Evolutionary conservation across 2,329 filamentous ascomycete species (phyloP).

Genomic region (Neopestalotiopsis sp.): DNA sequence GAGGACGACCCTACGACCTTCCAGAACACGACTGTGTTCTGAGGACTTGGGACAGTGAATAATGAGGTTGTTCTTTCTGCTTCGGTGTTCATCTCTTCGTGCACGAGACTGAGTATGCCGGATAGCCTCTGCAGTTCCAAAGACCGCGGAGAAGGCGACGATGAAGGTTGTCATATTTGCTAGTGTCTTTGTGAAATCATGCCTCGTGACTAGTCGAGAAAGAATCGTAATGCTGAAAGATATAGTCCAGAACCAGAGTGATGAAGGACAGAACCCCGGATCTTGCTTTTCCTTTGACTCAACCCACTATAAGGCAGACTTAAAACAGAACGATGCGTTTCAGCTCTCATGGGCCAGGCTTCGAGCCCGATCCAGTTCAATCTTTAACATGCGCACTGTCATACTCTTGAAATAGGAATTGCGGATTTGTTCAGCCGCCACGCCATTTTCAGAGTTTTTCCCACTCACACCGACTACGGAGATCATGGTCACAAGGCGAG

Average conservation of each 20-base stretch:
- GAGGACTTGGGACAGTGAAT: constrained; percentile 54
- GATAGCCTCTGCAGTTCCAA: constrained; percentile 53
- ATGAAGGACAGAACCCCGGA: neutral
- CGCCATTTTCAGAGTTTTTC: neutral
- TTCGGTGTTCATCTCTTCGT: constrained; percentile 52
- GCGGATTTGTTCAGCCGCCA: neutral
- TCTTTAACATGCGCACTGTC: neutral
- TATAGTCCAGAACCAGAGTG: neutral
- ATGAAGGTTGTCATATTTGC: constrained; percentile 40
- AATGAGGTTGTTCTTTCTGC: constrained; percentile 52
- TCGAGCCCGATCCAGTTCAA: neutral
- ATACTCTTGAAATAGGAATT: neutral
- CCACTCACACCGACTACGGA: neutral
- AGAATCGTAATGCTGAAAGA: neutral
- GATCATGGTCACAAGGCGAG: neutral
- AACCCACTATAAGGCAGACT: neutral
- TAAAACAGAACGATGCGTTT: constrained; percentile 3
- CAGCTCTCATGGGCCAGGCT: neutral
- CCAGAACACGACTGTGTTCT: constrained; percentile 46
- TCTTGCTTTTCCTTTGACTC: neutral
- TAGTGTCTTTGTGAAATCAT: constrained; percentile 8
- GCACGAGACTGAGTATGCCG: constrained; percentile 51
- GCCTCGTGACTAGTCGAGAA: constrained; percentile 18
- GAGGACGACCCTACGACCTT: constrained; percentile 51
- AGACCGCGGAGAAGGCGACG: constrained; percentile 48